Conservation (phyloP, 2,329 filamentous ascomycete genomes). For the Nothophaeocryptopus gaeumannii region DNA sequence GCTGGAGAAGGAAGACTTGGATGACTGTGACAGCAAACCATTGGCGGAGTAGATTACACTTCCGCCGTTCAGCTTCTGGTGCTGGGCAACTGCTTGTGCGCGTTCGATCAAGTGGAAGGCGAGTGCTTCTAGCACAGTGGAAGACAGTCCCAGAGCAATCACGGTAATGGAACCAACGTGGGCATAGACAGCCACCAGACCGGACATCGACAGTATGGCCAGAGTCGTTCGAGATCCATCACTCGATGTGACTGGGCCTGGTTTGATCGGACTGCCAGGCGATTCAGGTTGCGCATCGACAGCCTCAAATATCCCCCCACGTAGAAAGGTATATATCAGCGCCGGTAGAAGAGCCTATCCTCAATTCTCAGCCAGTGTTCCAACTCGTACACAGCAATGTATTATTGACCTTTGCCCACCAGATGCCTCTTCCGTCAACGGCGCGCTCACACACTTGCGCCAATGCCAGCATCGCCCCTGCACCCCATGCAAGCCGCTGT, state of each 20-base stretch:
- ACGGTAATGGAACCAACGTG: constrained; percentile 36
- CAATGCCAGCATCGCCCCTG: constrained; percentile 43
- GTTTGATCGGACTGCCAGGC: not conserved
- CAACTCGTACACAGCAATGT: not conserved
- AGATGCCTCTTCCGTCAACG: constrained; percentile 44
- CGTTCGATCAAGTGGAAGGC: constrained; percentile 43
- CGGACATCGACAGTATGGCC: constrained; percentile 36
- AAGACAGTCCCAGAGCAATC: constrained; percentile 42
- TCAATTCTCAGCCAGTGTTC: constrained; percentile 26
- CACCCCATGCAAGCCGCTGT: constrained; percentile 38
- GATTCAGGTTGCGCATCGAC: not conserved
- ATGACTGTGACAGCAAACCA: constrained; percentile 32
- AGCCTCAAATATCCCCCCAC: constrained; percentile 19
- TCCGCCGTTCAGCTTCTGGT: constrained; percentile 27
- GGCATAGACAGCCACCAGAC: constrained; percentile 36
- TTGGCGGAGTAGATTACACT: constrained; percentile 37
- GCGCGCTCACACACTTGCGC: constrained; percentile 45
- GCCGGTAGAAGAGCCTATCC: constrained; percentile 31
- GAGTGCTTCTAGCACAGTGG: constrained; percentile 40
- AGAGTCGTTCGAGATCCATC: constrained; percentile 33
- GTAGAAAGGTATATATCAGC: constrained; percentile 22
- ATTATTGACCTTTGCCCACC: constrained; percentile 44
- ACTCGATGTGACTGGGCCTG: not conserved
- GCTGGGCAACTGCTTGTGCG: constrained; percentile 23
- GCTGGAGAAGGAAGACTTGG: not conserved